phyloP scores from a whole-genome alignment of 108 stramenopile species.

The Skeletonema marinoi region DNA sequence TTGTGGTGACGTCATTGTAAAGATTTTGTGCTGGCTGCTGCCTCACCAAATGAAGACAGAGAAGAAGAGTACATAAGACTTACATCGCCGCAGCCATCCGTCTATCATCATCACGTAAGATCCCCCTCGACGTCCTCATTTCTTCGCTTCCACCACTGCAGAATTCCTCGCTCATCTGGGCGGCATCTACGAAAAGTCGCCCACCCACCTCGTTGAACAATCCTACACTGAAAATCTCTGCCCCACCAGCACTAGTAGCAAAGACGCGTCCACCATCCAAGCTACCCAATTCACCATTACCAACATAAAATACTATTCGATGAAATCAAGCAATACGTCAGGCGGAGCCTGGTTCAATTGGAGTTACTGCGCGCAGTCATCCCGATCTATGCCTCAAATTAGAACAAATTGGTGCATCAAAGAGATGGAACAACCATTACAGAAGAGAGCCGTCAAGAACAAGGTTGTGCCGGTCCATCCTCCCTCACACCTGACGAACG shows the following conservation, averaged over 20 bases:
- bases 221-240: conserved; percentile 45
- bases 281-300: conserved; percentile 34
- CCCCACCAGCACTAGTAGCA: background rate
- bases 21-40: too few relatives aligned
- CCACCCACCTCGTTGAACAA: conserved; percentile 65
- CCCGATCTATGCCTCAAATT: conserved; percentile 60
- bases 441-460: conserved; percentile 76
- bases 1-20: too few relatives aligned
- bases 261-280: conserved; percentile 13
- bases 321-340: conserved; percentile 65
- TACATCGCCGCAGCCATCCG: too few relatives aligned
- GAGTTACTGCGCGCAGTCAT: conserved; percentile 69
- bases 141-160: conserved; percentile 31
- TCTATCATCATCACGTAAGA: background rate
- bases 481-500: conserved; percentile 69
- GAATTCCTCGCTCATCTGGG: conserved; percentile 66
- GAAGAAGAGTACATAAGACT: too few relatives aligned
- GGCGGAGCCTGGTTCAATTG: conserved; percentile 53
- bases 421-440: conserved; percentile 54
- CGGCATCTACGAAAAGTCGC: conserved; percentile 87
- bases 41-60: too few relatives aligned
- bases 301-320: conserved; percentile 57
- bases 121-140: conserved; percentile 35
- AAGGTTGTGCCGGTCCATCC: conserved; percentile 71
- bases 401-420: conserved; percentile 12